Conservation (phyloP, 345 rosid genomes). For the Brassica nigra region DNA sequence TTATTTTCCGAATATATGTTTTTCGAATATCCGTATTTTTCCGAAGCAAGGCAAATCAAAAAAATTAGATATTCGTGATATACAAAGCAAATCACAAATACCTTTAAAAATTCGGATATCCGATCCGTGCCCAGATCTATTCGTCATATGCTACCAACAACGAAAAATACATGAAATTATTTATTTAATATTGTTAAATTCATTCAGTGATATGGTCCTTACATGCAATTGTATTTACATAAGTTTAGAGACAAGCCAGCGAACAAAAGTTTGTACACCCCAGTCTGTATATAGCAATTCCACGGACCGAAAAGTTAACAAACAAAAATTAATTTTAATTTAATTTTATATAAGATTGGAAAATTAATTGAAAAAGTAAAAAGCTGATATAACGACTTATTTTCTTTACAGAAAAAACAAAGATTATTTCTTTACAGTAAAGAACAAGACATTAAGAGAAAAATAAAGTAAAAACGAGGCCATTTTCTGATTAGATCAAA, state of each 20-base stretch:
- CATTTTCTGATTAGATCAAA: constrained; percentile 21
- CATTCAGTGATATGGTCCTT: constrained; percentile 35
- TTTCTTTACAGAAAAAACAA: background rate
- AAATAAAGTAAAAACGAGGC: constrained; percentile 5
- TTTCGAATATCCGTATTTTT: too few relatives aligned
- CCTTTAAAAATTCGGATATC: too few relatives aligned
- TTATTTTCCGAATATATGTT: too few relatives aligned
- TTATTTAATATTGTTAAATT: constrained; percentile 3
- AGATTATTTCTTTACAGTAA: background rate
- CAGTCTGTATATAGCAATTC: constrained; percentile 38
- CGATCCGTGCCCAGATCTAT: too few relatives aligned
- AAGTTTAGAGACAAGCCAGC: constrained; percentile 38
- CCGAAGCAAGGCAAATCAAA: too few relatives aligned
- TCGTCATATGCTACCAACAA: constrained; percentile 21
- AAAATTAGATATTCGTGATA: too few relatives aligned
- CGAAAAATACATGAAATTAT: constrained; percentile 12
- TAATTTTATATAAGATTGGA: background rate
- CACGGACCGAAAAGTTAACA: constrained; percentile 10
- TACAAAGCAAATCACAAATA: too few relatives aligned
- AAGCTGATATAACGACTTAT: constrained; percentile 5
- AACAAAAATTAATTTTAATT: background rate
- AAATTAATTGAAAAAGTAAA: background rate
- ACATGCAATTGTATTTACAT: constrained; percentile 30
- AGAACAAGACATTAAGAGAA: constrained; percentile 8
- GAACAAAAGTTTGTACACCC: constrained; percentile 29